A percentile compares a stretch with the other conserved stretches of the same genome.
Evolutionary conservation across 345 rosid species (phyloP).

Genomic region (Combretum micranthum): DNA sequence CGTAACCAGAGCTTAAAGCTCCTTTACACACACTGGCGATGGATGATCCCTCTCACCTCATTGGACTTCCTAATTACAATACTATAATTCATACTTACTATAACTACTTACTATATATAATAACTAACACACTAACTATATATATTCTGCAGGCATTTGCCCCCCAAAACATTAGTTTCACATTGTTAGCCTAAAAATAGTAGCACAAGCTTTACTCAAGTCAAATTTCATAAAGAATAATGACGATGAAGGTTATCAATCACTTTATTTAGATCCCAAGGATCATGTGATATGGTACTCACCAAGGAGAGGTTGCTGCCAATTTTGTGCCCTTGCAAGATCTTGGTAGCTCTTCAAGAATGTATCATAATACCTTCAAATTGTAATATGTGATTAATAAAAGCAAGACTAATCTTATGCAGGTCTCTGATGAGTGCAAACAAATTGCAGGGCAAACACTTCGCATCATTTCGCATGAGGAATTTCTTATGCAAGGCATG

Average conservation of each 20-base stretch:
- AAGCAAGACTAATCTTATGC: constrained; percentile 4
- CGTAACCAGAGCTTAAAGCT: too few relatives aligned
- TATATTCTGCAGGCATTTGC: too few relatives aligned
- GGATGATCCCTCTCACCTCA: too few relatives aligned
- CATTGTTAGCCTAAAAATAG: not conserved
- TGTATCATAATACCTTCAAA: constrained; percentile 66
- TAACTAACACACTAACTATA: too few relatives aligned
- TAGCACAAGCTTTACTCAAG: not conserved
- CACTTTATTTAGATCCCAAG: not conserved
- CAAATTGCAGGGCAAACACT: not conserved
- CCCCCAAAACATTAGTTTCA: too few relatives aligned
- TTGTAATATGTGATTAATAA: constrained; percentile 15
- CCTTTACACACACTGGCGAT: too few relatives aligned
- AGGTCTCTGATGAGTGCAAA: not conserved
- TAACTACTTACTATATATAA: too few relatives aligned
- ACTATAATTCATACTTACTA: too few relatives aligned
- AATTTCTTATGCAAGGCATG: not conserved
- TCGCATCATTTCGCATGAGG: not conserved
- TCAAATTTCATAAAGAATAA: not conserved
- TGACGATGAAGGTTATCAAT: not conserved
- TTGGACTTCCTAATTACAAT: too few relatives aligned
- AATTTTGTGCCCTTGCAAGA: constrained; percentile 60
- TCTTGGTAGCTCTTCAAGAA: constrained; percentile 66
- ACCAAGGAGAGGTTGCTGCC: constrained; percentile 78
- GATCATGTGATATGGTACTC: not conserved